Evolutionary conservation across 2,329 filamentous ascomycete species (phyloP).

Genomic region (Sphaceloma murrayae): DNA sequence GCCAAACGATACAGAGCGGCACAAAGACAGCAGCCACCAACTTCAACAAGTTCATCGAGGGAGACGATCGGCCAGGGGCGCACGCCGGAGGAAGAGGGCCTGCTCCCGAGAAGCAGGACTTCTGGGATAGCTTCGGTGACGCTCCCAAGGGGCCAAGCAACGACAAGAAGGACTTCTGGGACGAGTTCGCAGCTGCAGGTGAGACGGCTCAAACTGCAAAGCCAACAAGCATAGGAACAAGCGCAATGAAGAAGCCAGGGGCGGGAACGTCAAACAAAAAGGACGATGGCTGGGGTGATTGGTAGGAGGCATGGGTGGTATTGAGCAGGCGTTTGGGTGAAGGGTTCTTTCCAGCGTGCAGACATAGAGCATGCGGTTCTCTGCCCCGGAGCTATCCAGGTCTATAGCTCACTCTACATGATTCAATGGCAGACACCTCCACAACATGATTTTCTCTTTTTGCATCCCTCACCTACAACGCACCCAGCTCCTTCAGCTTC

Average conservation of each 20-base stretch:
- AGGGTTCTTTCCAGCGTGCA: neutral
- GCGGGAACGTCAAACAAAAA: constrained; percentile 36
- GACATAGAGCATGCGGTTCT: too few relatives aligned
- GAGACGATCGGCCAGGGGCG: constrained; percentile 41
- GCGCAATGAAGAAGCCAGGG: constrained; percentile 48
- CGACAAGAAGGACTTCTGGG: constrained; percentile 47
- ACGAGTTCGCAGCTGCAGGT: constrained; percentile 35
- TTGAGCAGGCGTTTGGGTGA: constrained; percentile 2
- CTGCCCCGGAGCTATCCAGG: constrained; percentile 7
- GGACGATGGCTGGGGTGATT: constrained; percentile 50
- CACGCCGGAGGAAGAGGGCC: constrained; percentile 22
- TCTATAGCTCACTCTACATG: too few relatives aligned
- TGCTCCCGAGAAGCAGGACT: constrained; percentile 64
- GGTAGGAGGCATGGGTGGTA: too few relatives aligned
- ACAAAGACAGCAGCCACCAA: constrained; percentile 67
- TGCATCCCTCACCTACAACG: constrained; percentile 48
- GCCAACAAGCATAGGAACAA: constrained; percentile 50
- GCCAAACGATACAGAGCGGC: constrained; percentile 53
- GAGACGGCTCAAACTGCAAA: constrained; percentile 28
- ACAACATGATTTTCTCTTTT: neutral
- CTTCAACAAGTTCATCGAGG: constrained; percentile 83
- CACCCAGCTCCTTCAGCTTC: constrained; percentile 93
- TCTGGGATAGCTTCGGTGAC: constrained; percentile 85
- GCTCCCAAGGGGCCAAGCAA: constrained; percentile 42
- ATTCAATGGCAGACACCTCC: too few relatives aligned